phyloP scores from a whole-genome alignment of 176 grass and related monocot species.

The maize (Zea mays) region DNA sequence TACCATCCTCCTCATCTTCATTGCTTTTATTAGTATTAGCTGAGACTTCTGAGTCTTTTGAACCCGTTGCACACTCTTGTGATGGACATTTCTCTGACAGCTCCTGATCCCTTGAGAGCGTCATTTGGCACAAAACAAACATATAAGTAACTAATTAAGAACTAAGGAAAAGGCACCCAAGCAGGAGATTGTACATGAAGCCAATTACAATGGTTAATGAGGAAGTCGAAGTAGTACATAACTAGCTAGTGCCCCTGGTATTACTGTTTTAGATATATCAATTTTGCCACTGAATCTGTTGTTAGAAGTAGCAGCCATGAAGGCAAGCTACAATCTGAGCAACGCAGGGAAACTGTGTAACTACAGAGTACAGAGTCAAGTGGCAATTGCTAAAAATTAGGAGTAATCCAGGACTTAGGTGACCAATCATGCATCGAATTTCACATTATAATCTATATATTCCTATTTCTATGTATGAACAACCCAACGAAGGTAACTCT shows the following conservation, averaged over 20 bases:
- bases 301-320: neutral
- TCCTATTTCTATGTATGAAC: too few species aligned
- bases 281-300: neutral
- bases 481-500: too few species aligned
- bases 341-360: neutral
- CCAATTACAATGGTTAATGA: too few species aligned
- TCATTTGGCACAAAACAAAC: constrained; percentile 24
- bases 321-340: neutral
- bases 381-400: too few species aligned
- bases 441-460: neutral
- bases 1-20: constrained; percentile 65
- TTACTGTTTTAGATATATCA: neutral
- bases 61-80: constrained; percentile 28
- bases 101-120: constrained; percentile 39
- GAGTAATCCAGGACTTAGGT: neutral
- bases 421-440: neutral
- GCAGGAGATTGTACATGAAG: too few species aligned
- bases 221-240: neutral
- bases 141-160: too few species aligned
- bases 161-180: too few species aligned
- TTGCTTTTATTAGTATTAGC: constrained; percentile 18
- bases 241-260: too few species aligned
- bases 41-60: constrained; percentile 35
- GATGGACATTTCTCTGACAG: constrained; percentile 16
- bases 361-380: too few species aligned